A percentile compares a stretch with the other conserved stretches of the same genome.
Evolutionary conservation across 2,329 filamentous ascomycete genomes (phyloP).

Genomic region (Colletotrichum cuscutae): DNA sequence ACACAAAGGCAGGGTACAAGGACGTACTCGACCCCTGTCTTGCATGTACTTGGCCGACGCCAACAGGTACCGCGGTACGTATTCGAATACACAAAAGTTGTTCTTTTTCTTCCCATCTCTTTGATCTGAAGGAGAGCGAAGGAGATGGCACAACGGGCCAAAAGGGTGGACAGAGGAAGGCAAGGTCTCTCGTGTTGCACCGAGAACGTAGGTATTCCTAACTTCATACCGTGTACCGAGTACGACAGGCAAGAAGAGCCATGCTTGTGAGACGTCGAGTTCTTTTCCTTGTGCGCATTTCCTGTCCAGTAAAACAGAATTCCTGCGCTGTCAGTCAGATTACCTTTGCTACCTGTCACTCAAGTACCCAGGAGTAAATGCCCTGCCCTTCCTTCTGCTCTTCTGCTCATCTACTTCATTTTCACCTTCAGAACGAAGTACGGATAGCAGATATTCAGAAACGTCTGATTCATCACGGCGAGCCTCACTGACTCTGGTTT

Average conservation of each 20-base stretch:
- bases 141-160: not conserved
- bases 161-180: not conserved
- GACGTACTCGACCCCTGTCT: constrained; percentile 12
- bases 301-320: constrained; percentile 3
- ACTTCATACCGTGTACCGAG: not conserved
- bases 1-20: constrained; percentile 1
- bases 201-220: not conserved
- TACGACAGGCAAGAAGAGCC: not conserved
- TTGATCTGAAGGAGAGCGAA: no score
- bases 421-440: not conserved
- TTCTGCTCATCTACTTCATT: not conserved
- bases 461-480: not conserved
- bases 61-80: not conserved
- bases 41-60: not conserved
- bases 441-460: not conserved
- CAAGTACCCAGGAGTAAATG: no score
- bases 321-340: not conserved
- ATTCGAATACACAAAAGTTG: not conserved
- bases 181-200: constrained; percentile 16
- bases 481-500: not conserved
- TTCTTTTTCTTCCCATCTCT: no score
- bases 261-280: constrained; percentile 20
- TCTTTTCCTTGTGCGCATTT: constrained; percentile 19
- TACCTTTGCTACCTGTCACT: not conserved
- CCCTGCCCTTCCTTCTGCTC: not conserved